Conservation (phyloP, 257 asterid species). For the Solanum ossicruentum region DNA sequence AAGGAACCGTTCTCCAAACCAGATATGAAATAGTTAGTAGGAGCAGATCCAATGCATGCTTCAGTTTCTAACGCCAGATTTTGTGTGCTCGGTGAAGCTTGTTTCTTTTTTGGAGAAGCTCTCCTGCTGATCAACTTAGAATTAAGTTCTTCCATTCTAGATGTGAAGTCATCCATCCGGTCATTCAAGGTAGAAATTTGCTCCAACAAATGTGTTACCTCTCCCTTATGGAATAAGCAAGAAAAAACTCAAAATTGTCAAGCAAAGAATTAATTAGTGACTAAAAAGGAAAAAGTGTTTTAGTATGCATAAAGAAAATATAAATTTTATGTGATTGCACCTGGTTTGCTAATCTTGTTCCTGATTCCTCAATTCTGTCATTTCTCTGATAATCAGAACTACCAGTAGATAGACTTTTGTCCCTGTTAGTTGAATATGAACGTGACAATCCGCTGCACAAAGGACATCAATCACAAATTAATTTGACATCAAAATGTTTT, state of each 20-base stretch:
- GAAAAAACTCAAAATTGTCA: not conserved
- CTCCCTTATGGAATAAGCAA: conserved; percentile 29
- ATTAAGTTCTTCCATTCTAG: conserved; percentile 62
- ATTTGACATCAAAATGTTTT: not conserved
- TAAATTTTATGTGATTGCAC: conserved; percentile 8
- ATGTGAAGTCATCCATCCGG: conserved; percentile 84
- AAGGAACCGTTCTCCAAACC: conserved; percentile 74
- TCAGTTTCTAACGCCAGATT: conserved; percentile 39
- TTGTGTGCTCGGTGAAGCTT: conserved; percentile 40
- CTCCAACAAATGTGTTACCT: conserved; percentile 65
- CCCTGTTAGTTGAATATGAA: conserved; percentile 72
- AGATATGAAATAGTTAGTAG: conserved; percentile 74
- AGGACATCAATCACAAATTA: not conserved
- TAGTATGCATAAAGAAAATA: not conserved
- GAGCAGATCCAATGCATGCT: conserved; percentile 58
- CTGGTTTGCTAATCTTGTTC: conserved; percentile 30
- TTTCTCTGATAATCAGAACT: conserved; percentile 23
- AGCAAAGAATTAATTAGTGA: not conserved
- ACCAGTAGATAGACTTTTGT: conserved; percentile 35
- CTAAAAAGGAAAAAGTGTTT: not conserved
- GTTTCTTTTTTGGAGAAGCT: conserved; percentile 36
- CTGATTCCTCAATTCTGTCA: conserved; percentile 34
- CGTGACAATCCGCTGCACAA: conserved; percentile 72
- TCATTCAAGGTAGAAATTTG: conserved; percentile 72
- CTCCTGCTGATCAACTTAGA: conserved; percentile 40